Base-by-base conservation (phyloP, 2,329 filamentous ascomycete species). In the Cryphonectria japonica region DNA sequence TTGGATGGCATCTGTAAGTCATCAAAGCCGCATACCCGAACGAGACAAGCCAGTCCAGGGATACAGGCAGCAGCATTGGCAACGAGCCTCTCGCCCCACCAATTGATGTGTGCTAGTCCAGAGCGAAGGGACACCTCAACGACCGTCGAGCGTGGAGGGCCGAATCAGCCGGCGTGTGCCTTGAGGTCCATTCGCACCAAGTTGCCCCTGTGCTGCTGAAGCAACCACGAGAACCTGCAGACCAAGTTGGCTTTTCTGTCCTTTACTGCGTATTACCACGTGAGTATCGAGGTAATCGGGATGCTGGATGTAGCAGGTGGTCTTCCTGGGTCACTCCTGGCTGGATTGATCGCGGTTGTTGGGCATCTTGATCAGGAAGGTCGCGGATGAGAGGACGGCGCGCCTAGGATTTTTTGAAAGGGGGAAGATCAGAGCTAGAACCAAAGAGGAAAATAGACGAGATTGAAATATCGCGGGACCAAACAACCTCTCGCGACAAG, bases 351-450 rank as follows among this genome's bases (percentile, higher is more conserved):
- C 65, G 68, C 63, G 71, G 71, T 46, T 66, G 61, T 68, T 52
- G 61, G 63, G 64, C 63, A 61, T 50, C 71, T 67, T 68, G 60
- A 62, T 62, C 29, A 60, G 71, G 71, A 70, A 72, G 71, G 71
- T 71, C 67, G 63, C 59, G 60, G 54, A 64, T 63, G 43, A 16
- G 22, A 26, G 50, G 60, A 67, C 29, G 46, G 68, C 43, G 66
- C 61, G 62, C 66, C 61, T 68, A 57, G 65, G 66, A 70, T 26
- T 32, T 29, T 19, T 50, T 43, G 69, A 72, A 70, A 63, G 68
- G 68, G 68, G 68, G 62, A 46, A 66, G 52, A 68, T 71, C 43
- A 32, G 63, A 34, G 32, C 66, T 70, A 72, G 32, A n/a, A 57
- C 63, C 13, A 61, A 70, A 66, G n/a, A 41, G 68, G 64, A 68